Evolutionary conservation across 495 filamentous ascomycete species (phyloP).

Genomic region (Astrocystis sublimbata): DNA sequence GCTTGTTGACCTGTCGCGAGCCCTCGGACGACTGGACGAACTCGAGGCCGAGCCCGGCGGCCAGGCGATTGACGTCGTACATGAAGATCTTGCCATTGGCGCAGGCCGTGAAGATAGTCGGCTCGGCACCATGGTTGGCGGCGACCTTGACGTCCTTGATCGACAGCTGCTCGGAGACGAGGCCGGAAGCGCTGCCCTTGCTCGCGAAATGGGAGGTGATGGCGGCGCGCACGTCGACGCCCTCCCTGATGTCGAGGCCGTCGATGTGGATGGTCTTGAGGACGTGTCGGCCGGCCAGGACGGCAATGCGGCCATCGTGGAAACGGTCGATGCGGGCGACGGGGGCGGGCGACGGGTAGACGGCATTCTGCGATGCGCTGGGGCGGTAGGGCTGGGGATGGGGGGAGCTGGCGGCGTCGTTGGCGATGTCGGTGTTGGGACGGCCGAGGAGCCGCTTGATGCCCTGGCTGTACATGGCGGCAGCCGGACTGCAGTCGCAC

Average conservation of each 20-base stretch:
- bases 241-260: conserved; percentile 68
- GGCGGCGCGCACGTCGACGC: conserved; percentile 76
- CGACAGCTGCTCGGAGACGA: conserved; percentile 69
- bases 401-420: conserved; percentile 43
- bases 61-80: conserved; percentile 73
- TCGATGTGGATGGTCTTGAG: conserved; percentile 79
- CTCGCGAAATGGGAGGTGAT: conserved; percentile 68
- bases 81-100: conserved; percentile 83
- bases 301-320: conserved; percentile 69
- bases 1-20: conserved; percentile 83
- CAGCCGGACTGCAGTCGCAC: too few species aligned
- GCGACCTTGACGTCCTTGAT: conserved; percentile 87
- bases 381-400: conserved; percentile 51
- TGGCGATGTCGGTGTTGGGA: conserved; percentile 35
- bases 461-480: conserved; percentile 42
- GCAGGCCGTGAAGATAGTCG: conserved; percentile 77
- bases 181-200: conserved; percentile 53
- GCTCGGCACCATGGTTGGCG: conserved; percentile 40
- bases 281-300: conserved; percentile 80
- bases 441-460: conserved; percentile 57
- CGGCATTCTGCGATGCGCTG: conserved; percentile 69
- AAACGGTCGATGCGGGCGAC: conserved; percentile 79
- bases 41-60: conserved; percentile 61
- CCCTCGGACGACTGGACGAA: conserved; percentile 74
- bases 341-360: conserved; percentile 69